Base-by-base conservation (phyloP, 1,284 basidiomycete genomes). In the Sanguinoderma infundibulare region DNA sequence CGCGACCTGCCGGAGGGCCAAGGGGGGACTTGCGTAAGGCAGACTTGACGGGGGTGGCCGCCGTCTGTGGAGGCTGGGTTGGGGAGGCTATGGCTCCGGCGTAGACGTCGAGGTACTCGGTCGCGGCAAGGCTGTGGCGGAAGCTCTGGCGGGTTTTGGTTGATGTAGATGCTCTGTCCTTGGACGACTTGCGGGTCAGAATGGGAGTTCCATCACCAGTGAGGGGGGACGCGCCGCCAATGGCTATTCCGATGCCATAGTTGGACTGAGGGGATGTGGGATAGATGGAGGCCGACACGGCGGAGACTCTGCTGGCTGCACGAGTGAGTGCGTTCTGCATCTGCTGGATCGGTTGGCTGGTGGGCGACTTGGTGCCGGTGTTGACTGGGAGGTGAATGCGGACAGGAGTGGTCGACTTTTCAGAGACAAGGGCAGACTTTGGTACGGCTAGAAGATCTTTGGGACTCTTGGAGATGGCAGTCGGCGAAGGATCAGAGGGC, bases 271-370 rank as follows among this genome's bases (percentile, higher is more conserved):
- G 80, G 28, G 84, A 81, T 42, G 70, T 74, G 5, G 84, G 80
- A 69, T 87, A 86, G 32, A 86, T 72, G 0, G 85, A 86, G 60
- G 78, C 74, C 22, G 86, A 87, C 24, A 81, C 73, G 0, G 75
- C 75, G 24, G 85, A 87, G 28, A 85, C 75, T 57, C 85, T 78
- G 42, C 69, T 70, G 6, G 67, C 66, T 3, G 68, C 68, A 17
- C 68, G 64, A 14, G 65, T 54, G n/a, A 68, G 26, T 0, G 64
- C 65, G n/a, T 30, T 60, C 40, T 68, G 64, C 55, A 71, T 59
- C 47, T 70, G 66, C 32, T 68, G 70, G 22, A 68, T 6, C 5
- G 67, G 57, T 1, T 61, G 63, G 10, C 60, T 54, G 14, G 54
- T 36, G 20, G 61, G 44, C 0, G 62, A 20, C 17, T 20, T 38